Percentiles rank a stretch among this genome's conserved stretches.
These are phyloP conservation scores for Mucor sp. DNA, from an alignment of 371 early-diverging fungal species.

Conservation along the genomic window DNA sequence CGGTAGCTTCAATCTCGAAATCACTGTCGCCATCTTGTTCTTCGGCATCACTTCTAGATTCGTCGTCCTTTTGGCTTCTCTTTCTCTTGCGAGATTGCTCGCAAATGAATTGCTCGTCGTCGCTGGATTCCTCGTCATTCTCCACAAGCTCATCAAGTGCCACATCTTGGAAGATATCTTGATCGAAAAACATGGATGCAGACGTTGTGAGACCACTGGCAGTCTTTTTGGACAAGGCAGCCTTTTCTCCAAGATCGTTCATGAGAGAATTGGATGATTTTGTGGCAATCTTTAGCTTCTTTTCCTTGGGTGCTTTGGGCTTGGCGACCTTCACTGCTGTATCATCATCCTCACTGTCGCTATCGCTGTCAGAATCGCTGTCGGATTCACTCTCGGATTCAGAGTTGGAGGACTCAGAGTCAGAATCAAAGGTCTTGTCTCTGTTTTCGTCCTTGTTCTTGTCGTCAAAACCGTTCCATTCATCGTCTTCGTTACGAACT, in stretches of 20 bases:
- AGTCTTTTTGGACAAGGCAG: constrained; percentile 55
- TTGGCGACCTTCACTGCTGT: constrained; percentile 23
- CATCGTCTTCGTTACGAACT: constrained; percentile 65
- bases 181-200: constrained; percentile 92
- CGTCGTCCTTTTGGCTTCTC: constrained; percentile 37
- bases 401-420: constrained; percentile 23
- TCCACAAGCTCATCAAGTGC: constrained; percentile 59
- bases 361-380: constrained; percentile 20
- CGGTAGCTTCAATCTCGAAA: constrained; percentile 62
- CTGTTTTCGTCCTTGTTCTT: constrained; percentile 48
- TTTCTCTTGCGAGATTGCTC: constrained; percentile 42
- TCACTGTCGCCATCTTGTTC: constrained; percentile 56
- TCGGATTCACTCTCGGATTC: constrained; percentile 20
- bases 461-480: constrained; percentile 70
- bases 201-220: constrained; percentile 70
- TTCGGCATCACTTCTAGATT: constrained; percentile 6
- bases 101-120: constrained; percentile 20
- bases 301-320: constrained; percentile 21
- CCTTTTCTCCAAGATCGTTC: constrained; percentile 64
- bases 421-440: constrained; percentile 30
- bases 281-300: constrained; percentile 23
- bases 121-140: constrained; percentile 57
- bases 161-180: constrained; percentile 83
- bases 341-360: constrained; percentile 51
- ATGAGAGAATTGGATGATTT: constrained; percentile 53